phyloP scores from a whole-genome alignment of 148 eudicot genomes.

The Amaranthus palmeri region DNA sequence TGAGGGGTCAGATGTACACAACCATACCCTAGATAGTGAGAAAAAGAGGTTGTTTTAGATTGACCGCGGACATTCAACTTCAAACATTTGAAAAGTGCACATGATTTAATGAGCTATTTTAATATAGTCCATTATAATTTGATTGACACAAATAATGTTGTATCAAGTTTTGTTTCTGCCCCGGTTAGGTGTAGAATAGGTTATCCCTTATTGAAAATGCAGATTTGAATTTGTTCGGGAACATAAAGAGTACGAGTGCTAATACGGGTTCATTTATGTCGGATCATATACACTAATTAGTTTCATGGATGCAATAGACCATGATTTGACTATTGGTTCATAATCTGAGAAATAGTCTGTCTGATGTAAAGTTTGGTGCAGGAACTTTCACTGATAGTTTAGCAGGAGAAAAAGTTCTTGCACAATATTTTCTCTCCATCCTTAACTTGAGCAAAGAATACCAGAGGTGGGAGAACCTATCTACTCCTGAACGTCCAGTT shows the following conservation, averaged over 20 bases:
- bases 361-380: conserved; percentile 20
- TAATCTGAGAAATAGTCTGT: neutral
- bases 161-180: too few species aligned
- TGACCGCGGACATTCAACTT: too few species aligned
- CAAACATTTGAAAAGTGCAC: too few species aligned
- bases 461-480: conserved; percentile 50
- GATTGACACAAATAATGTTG: too few species aligned
- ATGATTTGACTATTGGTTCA: too few species aligned
- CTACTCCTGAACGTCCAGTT: neutral
- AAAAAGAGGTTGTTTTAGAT: neutral
- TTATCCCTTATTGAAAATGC: too few species aligned
- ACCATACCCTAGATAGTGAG: neutral
- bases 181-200: too few species aligned
- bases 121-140: too few species aligned
- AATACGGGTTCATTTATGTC: too few species aligned
- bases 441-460: conserved; percentile 46
- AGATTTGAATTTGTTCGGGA: too few species aligned
- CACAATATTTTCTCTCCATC: conserved; percentile 49
- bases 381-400: conserved; percentile 57
- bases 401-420: conserved; percentile 49
- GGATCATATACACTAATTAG: neutral
- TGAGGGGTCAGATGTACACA: neutral
- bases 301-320: neutral
- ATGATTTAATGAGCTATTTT: too few species aligned
- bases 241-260: too few species aligned